phyloP scores from a whole-genome alignment of 108 stramenopile species.

The Cyclotella baltica region DNA sequence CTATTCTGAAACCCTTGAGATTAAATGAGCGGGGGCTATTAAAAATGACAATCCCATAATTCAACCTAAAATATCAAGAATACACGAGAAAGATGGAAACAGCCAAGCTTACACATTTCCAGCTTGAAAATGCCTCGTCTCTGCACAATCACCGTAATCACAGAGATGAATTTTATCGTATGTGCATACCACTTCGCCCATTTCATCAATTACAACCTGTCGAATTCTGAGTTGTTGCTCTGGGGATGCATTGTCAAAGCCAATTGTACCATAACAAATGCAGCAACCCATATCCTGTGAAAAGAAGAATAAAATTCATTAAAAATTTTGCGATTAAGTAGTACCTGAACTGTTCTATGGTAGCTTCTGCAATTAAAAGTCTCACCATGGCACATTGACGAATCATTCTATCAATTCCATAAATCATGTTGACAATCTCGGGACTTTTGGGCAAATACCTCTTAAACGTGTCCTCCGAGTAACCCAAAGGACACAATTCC shows the following conservation, averaged over 20 bases:
- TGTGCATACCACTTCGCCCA: constrained; percentile 6
- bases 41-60: too few relatives aligned
- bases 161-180: constrained; percentile 47
- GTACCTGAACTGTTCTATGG: not conserved
- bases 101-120: constrained; percentile 1
- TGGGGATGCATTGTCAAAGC: not conserved
- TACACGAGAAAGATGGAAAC: not conserved
- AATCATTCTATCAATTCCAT: not conserved
- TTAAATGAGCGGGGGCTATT: constrained; percentile 13
- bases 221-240: constrained; percentile 5
- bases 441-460: constrained; percentile 12
- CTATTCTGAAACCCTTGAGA: constrained; percentile 22
- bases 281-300: constrained; percentile 1
- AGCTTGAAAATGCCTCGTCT: constrained; percentile 37
- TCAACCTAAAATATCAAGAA: not conserved
- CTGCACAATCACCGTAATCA: constrained; percentile 45
- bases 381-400: not conserved
- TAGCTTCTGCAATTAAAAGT: not conserved
- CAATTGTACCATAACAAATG: constrained; percentile 45
- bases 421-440: not conserved
- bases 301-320: constrained; percentile 4
- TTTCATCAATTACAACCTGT: constrained; percentile 32
- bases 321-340: constrained; percentile 2
- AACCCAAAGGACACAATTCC: constrained; percentile 48
- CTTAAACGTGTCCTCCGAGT: constrained; percentile 39